phyloP scores from a whole-genome alignment of 108 stramenopile species.

The Nitzschia palea region DNA sequence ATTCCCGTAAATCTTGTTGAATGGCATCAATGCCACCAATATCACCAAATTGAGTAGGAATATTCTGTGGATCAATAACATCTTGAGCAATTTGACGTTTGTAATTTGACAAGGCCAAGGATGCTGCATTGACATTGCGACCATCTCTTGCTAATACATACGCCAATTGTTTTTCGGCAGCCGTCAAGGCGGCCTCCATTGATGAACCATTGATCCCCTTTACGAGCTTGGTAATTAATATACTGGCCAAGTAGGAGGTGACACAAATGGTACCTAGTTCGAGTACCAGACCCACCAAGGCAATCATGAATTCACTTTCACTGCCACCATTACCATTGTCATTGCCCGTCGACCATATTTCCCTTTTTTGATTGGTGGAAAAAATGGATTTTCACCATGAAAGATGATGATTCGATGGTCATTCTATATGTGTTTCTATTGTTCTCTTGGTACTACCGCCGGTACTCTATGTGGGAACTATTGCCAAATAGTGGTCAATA shows the following conservation, averaged over 20 bases:
- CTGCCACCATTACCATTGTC: no score
- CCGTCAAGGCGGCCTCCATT: conserved; percentile 2
- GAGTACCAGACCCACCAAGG: conserved; percentile 21
- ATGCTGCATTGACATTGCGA: not conserved
- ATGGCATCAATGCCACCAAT: conserved; percentile 91
- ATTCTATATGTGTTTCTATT: no score
- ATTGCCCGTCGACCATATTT: no score
- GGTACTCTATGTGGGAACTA: no score
- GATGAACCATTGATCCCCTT: not conserved
- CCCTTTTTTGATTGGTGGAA: no score
- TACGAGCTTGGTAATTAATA: conserved; percentile 23
- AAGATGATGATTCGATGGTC: no score
- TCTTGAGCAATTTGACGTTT: conserved; percentile 83
- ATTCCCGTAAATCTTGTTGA: conserved; percentile 87
- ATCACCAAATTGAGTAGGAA: conserved; percentile 68
- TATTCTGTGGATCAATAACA: conserved; percentile 76
- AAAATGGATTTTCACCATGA: no score
- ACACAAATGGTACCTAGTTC: conserved; percentile 32
- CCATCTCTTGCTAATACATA: conserved; percentile 19
- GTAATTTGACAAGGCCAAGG: conserved; percentile 34
- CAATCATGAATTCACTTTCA: not conserved
- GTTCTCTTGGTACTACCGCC: no score
- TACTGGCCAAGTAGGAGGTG: conserved; percentile 24
- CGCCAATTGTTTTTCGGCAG: conserved; percentile 39
- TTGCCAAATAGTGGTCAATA: no score